Conservation (phyloP, 495 filamentous ascomycete species). For the Ramalina intermedia region DNA sequence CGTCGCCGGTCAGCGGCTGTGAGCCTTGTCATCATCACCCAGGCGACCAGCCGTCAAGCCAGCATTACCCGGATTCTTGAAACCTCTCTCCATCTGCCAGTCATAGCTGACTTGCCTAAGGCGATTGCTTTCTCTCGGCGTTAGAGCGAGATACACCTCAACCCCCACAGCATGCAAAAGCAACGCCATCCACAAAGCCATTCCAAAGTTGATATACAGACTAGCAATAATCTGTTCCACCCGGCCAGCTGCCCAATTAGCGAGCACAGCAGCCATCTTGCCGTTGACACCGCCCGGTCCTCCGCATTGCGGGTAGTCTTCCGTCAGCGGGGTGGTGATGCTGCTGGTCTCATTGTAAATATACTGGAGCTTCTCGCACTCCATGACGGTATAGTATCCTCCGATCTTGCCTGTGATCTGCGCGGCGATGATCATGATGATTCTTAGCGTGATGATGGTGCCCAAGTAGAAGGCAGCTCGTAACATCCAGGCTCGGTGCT, state of each 20-base stretch:
- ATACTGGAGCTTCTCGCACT: conserved; percentile 30
- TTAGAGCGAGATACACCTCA: conserved; percentile 38
- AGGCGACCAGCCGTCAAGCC: conserved; percentile 31
- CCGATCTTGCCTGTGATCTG: conserved; percentile 19
- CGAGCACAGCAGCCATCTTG: conserved; percentile 19
- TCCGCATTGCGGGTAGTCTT: conserved; percentile 27
- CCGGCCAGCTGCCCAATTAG: conserved; percentile 13
- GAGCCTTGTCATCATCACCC: conserved; percentile 26
- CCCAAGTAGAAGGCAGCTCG: conserved; percentile 33
- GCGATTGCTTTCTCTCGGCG: conserved; percentile 32
- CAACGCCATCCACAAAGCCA: conserved; percentile 29
- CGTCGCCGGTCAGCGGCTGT: too few relatives aligned
- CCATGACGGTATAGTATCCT: conserved; percentile 21
- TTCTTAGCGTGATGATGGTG: conserved; percentile 32
- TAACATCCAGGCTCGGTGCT: conserved; percentile 44
- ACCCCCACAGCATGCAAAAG: conserved; percentile 29
- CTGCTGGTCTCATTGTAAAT: conserved; percentile 15
- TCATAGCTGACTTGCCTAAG: conserved; percentile 35
- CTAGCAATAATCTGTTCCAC: conserved; percentile 21
- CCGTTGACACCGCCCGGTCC: conserved; percentile 15
- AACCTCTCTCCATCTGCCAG: conserved; percentile 34
- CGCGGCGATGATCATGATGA: conserved; percentile 26
- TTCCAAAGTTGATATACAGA: conserved; percentile 28
- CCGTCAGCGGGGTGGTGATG: conserved; percentile 2
- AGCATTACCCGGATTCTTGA: conserved; percentile 29